A percentile compares a stretch with the other conserved stretches of the same genome.
Conservation (phyloP, 331 rosid species). For the Acacia pycnantha region DNA sequence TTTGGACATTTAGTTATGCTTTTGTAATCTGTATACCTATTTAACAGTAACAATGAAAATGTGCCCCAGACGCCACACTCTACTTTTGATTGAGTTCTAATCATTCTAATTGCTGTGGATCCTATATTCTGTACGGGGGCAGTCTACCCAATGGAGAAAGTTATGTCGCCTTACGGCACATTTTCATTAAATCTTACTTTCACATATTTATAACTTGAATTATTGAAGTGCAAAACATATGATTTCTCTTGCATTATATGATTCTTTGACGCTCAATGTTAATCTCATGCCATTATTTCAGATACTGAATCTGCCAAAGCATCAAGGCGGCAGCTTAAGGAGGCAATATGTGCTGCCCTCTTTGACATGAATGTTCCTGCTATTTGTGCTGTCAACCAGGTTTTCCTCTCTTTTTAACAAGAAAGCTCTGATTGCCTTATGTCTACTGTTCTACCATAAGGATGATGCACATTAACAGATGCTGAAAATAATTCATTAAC, state of each 20-base stretch:
- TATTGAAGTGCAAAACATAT: not conserved
- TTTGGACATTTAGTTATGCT: not conserved
- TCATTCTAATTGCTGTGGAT: slow-evolving; percentile 1
- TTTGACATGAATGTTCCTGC: slow-evolving; percentile 91
- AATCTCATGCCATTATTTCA: slow-evolving; percentile 22
- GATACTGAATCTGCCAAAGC: slow-evolving; percentile 90
- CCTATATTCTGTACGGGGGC: not conserved
- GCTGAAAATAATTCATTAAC: slow-evolving; percentile 8
- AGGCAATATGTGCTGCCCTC: slow-evolving; percentile 59
- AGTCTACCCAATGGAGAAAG: not conserved
- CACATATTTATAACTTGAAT: slow-evolving; percentile 8
- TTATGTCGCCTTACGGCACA: not conserved
- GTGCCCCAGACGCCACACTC: not conserved
- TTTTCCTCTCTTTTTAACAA: not conserved
- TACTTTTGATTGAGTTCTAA: not conserved
- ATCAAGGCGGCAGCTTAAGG: slow-evolving; percentile 84
- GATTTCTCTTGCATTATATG: not conserved
- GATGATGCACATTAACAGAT: not conserved
- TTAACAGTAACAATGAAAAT: slow-evolving; percentile 14
- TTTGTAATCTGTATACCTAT: not conserved
- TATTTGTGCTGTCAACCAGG: slow-evolving; percentile 92
- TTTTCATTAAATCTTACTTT: not conserved
- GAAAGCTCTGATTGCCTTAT: not conserved
- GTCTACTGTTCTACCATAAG: not conserved
- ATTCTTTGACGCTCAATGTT: slow-evolving; percentile 3